Evolutionary conservation across 768 basidiomycete genomes (phyloP).

Genomic region (Serendipita indica): DNA sequence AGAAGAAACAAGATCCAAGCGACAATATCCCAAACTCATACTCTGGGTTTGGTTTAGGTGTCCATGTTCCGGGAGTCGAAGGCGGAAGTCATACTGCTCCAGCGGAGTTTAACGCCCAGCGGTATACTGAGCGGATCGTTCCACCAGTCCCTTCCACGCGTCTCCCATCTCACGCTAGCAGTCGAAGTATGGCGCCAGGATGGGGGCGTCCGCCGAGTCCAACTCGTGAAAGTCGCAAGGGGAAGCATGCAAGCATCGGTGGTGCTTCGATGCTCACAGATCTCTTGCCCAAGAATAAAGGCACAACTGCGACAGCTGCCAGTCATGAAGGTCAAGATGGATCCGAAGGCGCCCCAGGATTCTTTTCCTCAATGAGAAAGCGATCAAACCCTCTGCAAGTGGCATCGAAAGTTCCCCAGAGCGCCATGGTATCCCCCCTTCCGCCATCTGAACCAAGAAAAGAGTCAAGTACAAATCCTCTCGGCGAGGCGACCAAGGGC

Average conservation of each 20-base stretch:
- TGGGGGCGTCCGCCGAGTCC: constrained; percentile 2
- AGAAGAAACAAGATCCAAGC: background rate
- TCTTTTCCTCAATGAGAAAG: background rate
- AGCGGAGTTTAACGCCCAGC: background rate
- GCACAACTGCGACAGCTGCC: background rate
- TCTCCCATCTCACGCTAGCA: background rate
- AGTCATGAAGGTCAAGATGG: background rate
- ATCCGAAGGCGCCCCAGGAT: background rate
- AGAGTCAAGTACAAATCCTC: background rate
- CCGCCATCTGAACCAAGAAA: background rate
- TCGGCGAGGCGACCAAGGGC: background rate
- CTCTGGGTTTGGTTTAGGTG: background rate
- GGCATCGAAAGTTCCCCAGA: background rate
- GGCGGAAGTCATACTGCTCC: background rate
- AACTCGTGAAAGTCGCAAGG: background rate
- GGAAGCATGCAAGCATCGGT: background rate
- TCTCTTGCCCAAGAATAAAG: background rate
- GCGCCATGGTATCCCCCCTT: background rate
- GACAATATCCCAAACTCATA: background rate
- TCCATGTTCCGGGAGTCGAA: background rate
- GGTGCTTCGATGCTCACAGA: background rate
- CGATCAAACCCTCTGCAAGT: constrained; percentile 1
- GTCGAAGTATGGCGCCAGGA: background rate
- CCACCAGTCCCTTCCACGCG: background rate
- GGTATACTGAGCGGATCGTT: constrained; percentile 3